Evolutionary conservation across 169 alveolate genomes (phyloP), one percentile per base, ranked within the genome.

Genomic region (Eimeria nieschulzi): DNA sequence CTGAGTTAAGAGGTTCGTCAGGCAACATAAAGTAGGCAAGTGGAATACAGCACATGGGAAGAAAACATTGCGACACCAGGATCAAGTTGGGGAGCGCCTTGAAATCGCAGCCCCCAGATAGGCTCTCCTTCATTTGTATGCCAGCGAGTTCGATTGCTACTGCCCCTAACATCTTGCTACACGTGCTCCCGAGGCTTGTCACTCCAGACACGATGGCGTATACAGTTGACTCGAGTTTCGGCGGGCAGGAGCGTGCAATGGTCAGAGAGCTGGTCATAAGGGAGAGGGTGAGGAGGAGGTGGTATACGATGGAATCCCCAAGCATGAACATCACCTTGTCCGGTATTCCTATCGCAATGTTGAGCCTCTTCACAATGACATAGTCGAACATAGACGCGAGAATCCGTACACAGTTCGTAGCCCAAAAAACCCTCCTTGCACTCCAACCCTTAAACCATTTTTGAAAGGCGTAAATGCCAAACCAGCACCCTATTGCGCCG

Each of bases 1-100:
- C n/a, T 21, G 83, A 10, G 83, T 80, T 80, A 13, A 80, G 73
- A 19, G 88, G 66, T 64, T 68, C 54, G 53, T 39, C 56, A 12
- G 94, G 94, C n/a, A 91, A 78, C 56, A 91, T 71, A 64, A 91
- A 26, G 66, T 82, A 91, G 53, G 94, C 68, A 15, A 91, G 92
- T 66, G 94, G 94, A 15, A 91, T 91, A 56, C 87, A 64, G 53
- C 70, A 13, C 12, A 82, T 23, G n/a, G 94, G 94, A 12, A 91
- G 87, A 7, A 80, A 61, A 61, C 76, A 56, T 70, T 91, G 94
- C 9, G 92, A 68, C 46, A 91, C 64, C n/a, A 91, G 61, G 12
- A 83, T 68, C 68, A 91, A 79, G 68, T 51, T 66, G 64, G 91
- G 75, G 19, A 91, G 70, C 39, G 71, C 55, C n/a, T 10, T 13